Base-by-base conservation (phyloP, 1,284 basidiomycete genomes). In the Leccinum subspadiceum region DNA sequence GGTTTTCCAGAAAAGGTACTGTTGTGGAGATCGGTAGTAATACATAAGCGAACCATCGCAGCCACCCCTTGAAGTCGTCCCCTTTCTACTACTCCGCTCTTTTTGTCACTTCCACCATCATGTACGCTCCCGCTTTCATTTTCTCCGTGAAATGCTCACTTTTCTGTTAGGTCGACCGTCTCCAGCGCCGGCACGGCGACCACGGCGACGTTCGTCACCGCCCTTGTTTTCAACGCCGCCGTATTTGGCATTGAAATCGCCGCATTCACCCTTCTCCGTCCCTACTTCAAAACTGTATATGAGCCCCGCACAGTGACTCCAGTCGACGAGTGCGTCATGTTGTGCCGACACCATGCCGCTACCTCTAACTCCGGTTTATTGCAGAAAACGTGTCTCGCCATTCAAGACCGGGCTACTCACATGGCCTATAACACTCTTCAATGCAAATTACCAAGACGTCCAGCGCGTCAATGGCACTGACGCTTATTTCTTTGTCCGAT, bases 401-500 rank as follows among this genome's bases (percentile, higher is more conserved):
- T 77, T 89, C 55, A 69, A 80, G 4, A 64, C 73, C 5, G 75
- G 75, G 20, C 62, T 82, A 7, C 73, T 89, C 31, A 66, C 78
- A 49, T 92, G 91, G 88, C 85, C 87, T 0, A 60, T 81, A 31
- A 77, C 81, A 1, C 73, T 90, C 20, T 85, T 75, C 73, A 78
- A 76, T 5, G 79, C 84, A 7, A 80, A 91, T 69, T 84, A 85
- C 68, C 74, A 79, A 17, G 81, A 82, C 5, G 87, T 92, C 55
- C 81, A 81, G 61, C 72, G 76, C n/a, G 79, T 86, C 61, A 96
- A 97, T 65, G 96, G 96, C 37, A 83, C 93, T 61, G 96, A 99
- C 71, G 92, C 94, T 33, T 99, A 96, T 79, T 89, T 97, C 72
- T 98, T 93, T 69, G 85, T 97, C 53, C 89, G 93, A 58, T 98